These are phyloP conservation scores for Dactylis glomerata DNA, from an alignment of 176 grass and related monocot genomes.

Conservation along the genomic window DNA sequence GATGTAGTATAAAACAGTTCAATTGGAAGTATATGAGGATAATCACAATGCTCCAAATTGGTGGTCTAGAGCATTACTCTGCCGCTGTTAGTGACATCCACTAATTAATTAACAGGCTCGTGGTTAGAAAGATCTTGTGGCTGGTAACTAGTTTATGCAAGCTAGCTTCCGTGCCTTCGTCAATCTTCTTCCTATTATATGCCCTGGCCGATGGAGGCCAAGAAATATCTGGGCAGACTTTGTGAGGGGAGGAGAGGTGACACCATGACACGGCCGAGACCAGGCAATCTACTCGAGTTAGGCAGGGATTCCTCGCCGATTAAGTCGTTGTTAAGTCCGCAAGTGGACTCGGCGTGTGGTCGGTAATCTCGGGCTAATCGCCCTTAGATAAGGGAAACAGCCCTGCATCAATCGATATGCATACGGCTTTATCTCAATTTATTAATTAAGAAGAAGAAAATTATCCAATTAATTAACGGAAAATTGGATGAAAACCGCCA, in stretches of 20 bases:
- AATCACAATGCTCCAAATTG: background rate
- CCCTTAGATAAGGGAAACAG: background rate
- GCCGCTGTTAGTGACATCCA: background rate
- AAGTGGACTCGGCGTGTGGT: background rate
- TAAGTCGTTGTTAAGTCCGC: background rate
- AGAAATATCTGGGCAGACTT: background rate
- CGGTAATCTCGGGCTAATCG: conserved; percentile 15
- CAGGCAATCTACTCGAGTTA: background rate
- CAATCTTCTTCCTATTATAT: background rate
- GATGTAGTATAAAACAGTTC: background rate
- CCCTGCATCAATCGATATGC: no score
- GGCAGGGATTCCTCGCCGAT: background rate
- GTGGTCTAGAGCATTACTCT: background rate
- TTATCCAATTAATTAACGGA: no score
- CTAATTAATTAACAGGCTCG: background rate
- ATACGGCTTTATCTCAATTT: no score
- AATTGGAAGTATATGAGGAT: background rate
- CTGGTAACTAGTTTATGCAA: background rate
- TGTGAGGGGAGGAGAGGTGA: background rate
- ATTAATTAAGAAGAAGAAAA: no score
- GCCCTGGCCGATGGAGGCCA: background rate
- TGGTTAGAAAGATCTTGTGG: background rate
- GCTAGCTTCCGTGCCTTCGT: background rate
- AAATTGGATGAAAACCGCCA: no score
- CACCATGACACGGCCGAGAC: background rate